Evolutionary conservation across 73 alveolate species (phyloP), one percentile per base, ranked within the genome.

Genomic region (Halteria grandinella): DNA sequence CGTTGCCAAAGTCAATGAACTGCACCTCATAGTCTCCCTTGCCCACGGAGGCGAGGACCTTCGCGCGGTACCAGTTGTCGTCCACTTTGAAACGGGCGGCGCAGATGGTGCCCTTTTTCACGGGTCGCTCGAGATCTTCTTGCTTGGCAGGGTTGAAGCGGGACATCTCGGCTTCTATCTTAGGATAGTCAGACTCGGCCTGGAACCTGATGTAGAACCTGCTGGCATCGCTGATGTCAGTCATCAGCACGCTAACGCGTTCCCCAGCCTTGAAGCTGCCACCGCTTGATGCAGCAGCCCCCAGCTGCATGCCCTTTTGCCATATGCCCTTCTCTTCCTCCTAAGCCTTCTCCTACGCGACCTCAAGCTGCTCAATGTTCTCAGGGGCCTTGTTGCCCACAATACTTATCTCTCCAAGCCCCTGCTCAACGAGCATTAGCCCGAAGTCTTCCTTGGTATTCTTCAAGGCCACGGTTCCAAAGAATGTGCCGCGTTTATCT

Each of bases 1-100:
- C 28, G 89, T 93, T 93, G 50, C 99, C 99, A 79, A 72, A 95
- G 78, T 95, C 99, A 39, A 95, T 82, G 64, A 95, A 95, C 78
- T 88, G 87, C 15, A 95, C 92, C 60, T 90, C 95, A 69, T 64
- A 93, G 44, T 83, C 79, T 36, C 88, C 89, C 54, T 93, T 87
- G 28, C 87, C 81, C 24, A 54, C 63, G 21, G 89, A 66, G 80
- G 89, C 89, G 48, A 90, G 89, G 0, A 95, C 64, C 55, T 69
- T 91, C 6, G 94, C 99, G 69, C 99, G 73, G 79, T 95, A 95
- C 95, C 93, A 95, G 40, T 55, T 88, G 0, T 89, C 89, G 80
- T 95, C 99, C 39, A 79, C 96, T 21, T 93, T 87, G 84, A 91
- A 95, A 85, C 74, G 82, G 27, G 98, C 99, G 0, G 97, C 97